These are phyloP conservation scores for Hibiscus syriacus DNA, from an alignment of 345 rosid species.

Conservation along the genomic window DNA sequence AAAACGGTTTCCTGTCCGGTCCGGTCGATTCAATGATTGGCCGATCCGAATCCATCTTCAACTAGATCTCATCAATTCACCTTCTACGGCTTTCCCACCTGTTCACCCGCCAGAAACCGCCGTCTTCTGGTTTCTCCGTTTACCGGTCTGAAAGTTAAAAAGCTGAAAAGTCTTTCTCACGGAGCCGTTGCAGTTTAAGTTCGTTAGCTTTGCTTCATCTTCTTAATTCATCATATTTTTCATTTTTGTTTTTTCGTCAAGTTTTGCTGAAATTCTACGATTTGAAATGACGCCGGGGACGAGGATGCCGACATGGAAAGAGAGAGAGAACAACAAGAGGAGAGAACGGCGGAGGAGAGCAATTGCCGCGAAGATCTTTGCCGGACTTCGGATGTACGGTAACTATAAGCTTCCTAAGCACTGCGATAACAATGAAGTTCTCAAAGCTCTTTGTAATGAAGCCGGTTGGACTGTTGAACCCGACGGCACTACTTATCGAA, in stretches of 20 bases:
- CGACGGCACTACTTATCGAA: conserved; percentile 84
- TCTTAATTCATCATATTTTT: too few species aligned
- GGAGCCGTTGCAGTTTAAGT: not conserved
- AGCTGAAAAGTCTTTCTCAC: not conserved
- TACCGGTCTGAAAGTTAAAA: not conserved
- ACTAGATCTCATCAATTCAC: conserved; percentile 15
- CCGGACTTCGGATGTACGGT: conserved; percentile 77
- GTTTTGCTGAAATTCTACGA: too few species aligned
- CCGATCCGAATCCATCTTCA: not conserved
- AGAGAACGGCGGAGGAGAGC: conserved; percentile 85
- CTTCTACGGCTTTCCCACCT: not conserved
- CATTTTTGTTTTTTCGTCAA: too few species aligned
- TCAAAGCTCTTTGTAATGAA: conserved; percentile 76
- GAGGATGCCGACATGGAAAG: conserved; percentile 80
- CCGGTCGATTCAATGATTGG: not conserved
- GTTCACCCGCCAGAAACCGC: not conserved
- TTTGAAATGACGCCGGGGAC: conserved; percentile 60
- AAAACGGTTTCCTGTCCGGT: too few species aligned
- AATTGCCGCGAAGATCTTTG: conserved; percentile 75
- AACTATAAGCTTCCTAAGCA: conserved; percentile 86
- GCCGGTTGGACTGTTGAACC: conserved; percentile 87
- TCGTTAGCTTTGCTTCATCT: too few species aligned
- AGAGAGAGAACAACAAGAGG: conserved; percentile 84
- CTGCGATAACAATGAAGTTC: conserved; percentile 86
- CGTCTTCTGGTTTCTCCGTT: not conserved